Evolutionary conservation across 176 grass and related monocot genomes (phyloP), one percentile per base, ranked within the genome.

Genomic region (Oryza meridionalis): DNA sequence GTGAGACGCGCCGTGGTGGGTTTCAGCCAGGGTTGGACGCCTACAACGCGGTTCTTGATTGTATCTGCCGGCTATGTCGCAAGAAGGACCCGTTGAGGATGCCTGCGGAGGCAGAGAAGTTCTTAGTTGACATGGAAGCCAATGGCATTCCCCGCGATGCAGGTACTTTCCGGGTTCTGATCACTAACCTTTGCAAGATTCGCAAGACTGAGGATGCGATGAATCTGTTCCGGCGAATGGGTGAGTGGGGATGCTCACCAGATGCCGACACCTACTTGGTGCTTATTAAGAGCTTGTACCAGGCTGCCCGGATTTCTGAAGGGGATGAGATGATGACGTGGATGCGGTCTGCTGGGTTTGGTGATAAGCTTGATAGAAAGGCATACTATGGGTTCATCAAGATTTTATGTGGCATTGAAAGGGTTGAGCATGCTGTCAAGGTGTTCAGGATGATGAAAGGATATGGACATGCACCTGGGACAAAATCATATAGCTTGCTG

Each of bases 381-480:
- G 86, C 85, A 0, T 94, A 99, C 82, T 99, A 92, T 83, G 89
- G 93, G 4, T 99, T 99, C 77, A 83, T 96, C 67, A 99, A 99
- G 76, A 86, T 96, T 53, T 96, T 99, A 69, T 99, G 96, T 89
- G 96, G 93, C 13, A 99, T 99, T 67, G 93, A 99, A 78, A 89
- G 96, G 70, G 94, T 94, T 85, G 96, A 99, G 75, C 93, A 96
- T 89, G 93, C 96, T 47, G 77, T 99, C 67, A 99, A 99, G 81
- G 87, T 99, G 25, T 99, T 99, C 73, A 82, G 88, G 35, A 89
- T 96, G 96, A 96, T 99, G 96, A 99, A 99, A 82, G 87, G 93
- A 35, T 87, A 89, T 76, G 96, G 93, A 12, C 91, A 96, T 86
- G 75, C 93, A 76, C 96, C 96, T 47, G 96, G 96, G 64, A 65